Conservation (phyloP, 257 asterid species). For the Lithospermum erythrorhizon region DNA sequence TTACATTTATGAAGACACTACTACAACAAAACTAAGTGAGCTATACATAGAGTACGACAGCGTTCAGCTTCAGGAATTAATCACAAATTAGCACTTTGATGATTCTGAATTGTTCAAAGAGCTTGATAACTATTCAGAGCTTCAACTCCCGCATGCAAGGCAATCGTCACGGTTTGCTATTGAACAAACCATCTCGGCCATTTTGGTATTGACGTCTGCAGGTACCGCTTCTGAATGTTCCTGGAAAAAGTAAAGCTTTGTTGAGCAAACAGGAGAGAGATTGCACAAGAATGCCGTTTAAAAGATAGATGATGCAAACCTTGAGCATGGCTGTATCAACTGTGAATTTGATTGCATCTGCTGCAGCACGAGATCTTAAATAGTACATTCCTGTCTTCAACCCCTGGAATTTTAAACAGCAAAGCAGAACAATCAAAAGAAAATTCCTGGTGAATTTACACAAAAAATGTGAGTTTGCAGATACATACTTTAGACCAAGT, state of each 20-base stretch:
- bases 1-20: no score
- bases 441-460: background rate
- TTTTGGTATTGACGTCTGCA: slow-evolving; percentile 42
- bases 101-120: background rate
- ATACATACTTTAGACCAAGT: slow-evolving; percentile 71
- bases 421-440: background rate
- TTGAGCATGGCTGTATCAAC: slow-evolving; percentile 70
- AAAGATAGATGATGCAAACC: slow-evolving; percentile 14
- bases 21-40: background rate
- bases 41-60: background rate
- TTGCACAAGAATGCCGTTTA: no score
- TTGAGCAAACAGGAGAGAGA: background rate
- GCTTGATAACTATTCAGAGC: background rate
- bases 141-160: slow-evolving; percentile 76
- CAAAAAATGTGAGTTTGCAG: background rate
- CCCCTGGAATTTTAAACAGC: slow-evolving; percentile 35
- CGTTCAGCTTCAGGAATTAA: background rate
- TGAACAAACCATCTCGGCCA: slow-evolving; percentile 80
- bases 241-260: slow-evolving; percentile 11
- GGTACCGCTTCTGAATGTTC: slow-evolving; percentile 23
- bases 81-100: background rate
- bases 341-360: slow-evolving; percentile 90
- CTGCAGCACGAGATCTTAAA: slow-evolving; percentile 85
- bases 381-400: slow-evolving; percentile 96
- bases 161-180: slow-evolving; percentile 76